phyloP scores from a whole-genome alignment of 1,139 yeast genomes.

The Magnusiomyces magnusii region DNA sequence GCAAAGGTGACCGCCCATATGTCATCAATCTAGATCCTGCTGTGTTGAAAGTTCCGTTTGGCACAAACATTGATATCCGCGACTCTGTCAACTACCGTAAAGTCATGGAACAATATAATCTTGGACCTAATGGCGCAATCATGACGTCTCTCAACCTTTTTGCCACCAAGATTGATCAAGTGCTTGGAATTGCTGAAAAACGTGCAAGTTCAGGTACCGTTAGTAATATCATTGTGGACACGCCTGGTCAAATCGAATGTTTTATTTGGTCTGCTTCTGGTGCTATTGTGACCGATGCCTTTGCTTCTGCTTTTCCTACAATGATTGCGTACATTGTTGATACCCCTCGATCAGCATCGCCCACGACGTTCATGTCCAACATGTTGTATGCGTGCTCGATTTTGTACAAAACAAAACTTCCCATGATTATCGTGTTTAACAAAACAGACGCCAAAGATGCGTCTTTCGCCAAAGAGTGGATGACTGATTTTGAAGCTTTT shows the following conservation, averaged over 20 bases:
- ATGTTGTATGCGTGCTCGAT: constrained; percentile 98
- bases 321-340: constrained; percentile 94
- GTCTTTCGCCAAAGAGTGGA: constrained; percentile 91
- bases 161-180: constrained; percentile 95
- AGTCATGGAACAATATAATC: constrained; percentile 83
- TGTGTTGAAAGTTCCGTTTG: constrained; percentile 83
- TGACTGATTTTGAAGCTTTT: constrained; percentile 92
- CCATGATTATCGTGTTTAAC: constrained; percentile 95
- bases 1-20: constrained; percentile 61
- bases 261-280: constrained; percentile 93
- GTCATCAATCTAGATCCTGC: constrained; percentile 96
- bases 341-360: constrained; percentile 89
- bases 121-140: constrained; percentile 98
- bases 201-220: constrained; percentile 44
- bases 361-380: constrained; percentile 95
- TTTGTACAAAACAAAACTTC: constrained; percentile 88
- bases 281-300: constrained; percentile 90
- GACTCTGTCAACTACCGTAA: constrained; percentile 94
- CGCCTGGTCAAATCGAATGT: constrained; percentile 98
- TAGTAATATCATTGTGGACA: constrained; percentile 78
- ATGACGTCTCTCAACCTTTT: constrained; percentile 90
- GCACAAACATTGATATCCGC: constrained; percentile 90
- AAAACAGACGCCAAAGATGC: constrained; percentile 86
- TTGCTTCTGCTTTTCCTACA: constrained; percentile 94
- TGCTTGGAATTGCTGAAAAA: constrained; percentile 75